Percentiles rank a stretch among this genome's conserved stretches.
phyloP scores from a whole-genome alignment of 768 basidiomycete genomes.

The Russula virescens region DNA sequence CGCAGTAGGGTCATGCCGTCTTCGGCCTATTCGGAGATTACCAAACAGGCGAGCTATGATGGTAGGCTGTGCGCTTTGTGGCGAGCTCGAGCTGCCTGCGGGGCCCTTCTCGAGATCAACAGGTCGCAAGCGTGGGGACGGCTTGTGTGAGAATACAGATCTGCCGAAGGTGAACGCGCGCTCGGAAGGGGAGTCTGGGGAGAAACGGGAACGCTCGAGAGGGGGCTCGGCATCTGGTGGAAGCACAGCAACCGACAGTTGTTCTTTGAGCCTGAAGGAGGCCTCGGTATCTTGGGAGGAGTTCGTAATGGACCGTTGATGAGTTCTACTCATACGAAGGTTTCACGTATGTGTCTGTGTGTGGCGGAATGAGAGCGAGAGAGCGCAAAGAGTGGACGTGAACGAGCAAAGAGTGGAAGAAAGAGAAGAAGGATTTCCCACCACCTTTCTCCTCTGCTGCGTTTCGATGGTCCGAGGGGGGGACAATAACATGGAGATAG shows the following conservation, averaged over 20 bases:
- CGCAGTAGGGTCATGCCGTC: conserved; percentile 23
- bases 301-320: background rate
- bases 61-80: conserved; percentile 12
- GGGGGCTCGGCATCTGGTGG: conserved; percentile 25
- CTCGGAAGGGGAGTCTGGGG: conserved; percentile 37
- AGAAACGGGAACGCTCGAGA: conserved; percentile 38
- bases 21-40: conserved; percentile 32
- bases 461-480: background rate
- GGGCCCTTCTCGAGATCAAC: conserved; percentile 24
- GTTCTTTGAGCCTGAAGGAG: conserved; percentile 15
- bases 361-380: background rate
- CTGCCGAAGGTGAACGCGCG: conserved; percentile 18
- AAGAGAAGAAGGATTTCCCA: background rate
- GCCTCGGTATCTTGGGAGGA: background rate
- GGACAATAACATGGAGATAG: background rate
- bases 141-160: conserved; percentile 26
- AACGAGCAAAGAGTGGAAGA: background rate
- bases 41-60: conserved; percentile 34
- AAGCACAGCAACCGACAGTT: conserved; percentile 19
- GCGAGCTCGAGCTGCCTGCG: conserved; percentile 18
- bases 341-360: background rate
- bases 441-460: background rate
- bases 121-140: conserved; percentile 25
- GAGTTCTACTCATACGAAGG: conserved; percentile 12
- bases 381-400: background rate